Evolutionary conservation across 1,139 yeast species (phyloP).

Genomic region (Suhomyces kunorum): DNA sequence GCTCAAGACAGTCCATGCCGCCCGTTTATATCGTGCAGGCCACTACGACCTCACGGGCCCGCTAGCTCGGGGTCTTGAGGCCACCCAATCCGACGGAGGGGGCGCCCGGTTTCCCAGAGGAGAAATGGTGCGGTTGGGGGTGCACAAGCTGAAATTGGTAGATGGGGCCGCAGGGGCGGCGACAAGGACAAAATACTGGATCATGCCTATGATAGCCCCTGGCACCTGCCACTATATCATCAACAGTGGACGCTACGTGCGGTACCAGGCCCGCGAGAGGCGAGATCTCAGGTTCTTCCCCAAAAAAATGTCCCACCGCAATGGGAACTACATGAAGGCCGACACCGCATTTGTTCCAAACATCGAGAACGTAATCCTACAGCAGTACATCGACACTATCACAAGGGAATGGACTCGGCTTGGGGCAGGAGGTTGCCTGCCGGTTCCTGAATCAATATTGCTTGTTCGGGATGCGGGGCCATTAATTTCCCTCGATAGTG

Average conservation of each 20-base stretch:
- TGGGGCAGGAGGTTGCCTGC: background rate
- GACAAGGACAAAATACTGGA: slow-evolving; percentile 5
- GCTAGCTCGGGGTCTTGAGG: slow-evolving; percentile 24
- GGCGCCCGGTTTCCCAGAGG: slow-evolving; percentile 26
- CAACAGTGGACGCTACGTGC: slow-evolving; percentile 16
- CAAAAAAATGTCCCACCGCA: slow-evolving; percentile 16
- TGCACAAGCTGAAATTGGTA: slow-evolving; percentile 8
- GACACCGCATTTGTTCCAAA: slow-evolving; percentile 18
- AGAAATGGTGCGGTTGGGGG: slow-evolving; percentile 25
- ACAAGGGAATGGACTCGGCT: slow-evolving; percentile 1
- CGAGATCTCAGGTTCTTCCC: slow-evolving; percentile 17
- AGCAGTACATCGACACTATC: slow-evolving; percentile 17
- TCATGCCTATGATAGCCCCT: slow-evolving; percentile 14
- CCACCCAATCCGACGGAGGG: slow-evolving; percentile 24
- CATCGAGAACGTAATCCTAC: slow-evolving; percentile 16
- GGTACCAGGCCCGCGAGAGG: slow-evolving; percentile 12
- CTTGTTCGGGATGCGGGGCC: slow-evolving; percentile 11
- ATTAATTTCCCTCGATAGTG: slow-evolving; percentile 1
- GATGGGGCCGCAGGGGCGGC: background rate
- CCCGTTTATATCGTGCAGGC: slow-evolving; percentile 5
- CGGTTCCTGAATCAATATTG: background rate
- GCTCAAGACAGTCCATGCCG: slow-evolving; percentile 18
- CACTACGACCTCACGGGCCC: slow-evolving; percentile 22
- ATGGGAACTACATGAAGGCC: slow-evolving; percentile 11
- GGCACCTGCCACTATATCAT: slow-evolving; percentile 17